These are phyloP conservation scores for Lodderomyces metapsilosis DNA, from an alignment of 1,139 yeast genomes.

Conservation along the genomic window DNA sequence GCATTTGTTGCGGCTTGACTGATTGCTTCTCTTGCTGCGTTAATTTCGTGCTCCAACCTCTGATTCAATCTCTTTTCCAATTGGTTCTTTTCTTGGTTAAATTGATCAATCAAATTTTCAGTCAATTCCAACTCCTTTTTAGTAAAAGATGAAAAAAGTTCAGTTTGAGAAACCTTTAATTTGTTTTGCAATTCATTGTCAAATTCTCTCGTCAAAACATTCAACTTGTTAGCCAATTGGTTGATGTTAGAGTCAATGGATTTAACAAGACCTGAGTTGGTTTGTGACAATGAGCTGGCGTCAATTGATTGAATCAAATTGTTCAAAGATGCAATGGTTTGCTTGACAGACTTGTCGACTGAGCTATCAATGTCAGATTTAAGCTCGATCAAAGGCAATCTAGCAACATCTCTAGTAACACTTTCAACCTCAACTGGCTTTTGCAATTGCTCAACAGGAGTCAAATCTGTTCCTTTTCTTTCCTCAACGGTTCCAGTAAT, in stretches of 20 bases:
- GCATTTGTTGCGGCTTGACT: conserved; percentile 77
- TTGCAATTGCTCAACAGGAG: conserved; percentile 49
- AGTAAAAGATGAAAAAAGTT: conserved; percentile 57
- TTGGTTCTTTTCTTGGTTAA: conserved; percentile 54
- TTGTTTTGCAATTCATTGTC: conserved; percentile 40
- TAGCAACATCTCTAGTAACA: conserved; percentile 29
- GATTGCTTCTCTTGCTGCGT: conserved; percentile 66
- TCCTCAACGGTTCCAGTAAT: conserved; percentile 15
- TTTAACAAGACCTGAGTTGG: conserved; percentile 30
- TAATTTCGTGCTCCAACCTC: conserved; percentile 64
- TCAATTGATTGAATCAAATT: conserved; percentile 52
- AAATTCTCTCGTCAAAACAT: conserved; percentile 38
- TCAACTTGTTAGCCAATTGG: conserved; percentile 32
- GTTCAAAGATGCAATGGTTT: conserved; percentile 52
- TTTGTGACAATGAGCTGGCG: conserved; percentile 29
- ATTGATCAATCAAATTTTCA: conserved; percentile 47
- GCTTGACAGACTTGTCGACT: conserved; percentile 47
- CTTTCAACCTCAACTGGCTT: conserved; percentile 42
- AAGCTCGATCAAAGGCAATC: conserved; percentile 37
- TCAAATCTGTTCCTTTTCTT: conserved; percentile 15
- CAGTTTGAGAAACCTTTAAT: conserved; percentile 43
- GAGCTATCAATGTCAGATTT: conserved; percentile 20
- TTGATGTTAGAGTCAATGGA: conserved; percentile 32
- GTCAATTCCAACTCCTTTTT: conserved; percentile 53
- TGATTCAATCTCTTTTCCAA: conserved; percentile 63